Base-by-base conservation (phyloP, 192 early-diverging fungal species). In the Chytriomyces hyalinus region DNA sequence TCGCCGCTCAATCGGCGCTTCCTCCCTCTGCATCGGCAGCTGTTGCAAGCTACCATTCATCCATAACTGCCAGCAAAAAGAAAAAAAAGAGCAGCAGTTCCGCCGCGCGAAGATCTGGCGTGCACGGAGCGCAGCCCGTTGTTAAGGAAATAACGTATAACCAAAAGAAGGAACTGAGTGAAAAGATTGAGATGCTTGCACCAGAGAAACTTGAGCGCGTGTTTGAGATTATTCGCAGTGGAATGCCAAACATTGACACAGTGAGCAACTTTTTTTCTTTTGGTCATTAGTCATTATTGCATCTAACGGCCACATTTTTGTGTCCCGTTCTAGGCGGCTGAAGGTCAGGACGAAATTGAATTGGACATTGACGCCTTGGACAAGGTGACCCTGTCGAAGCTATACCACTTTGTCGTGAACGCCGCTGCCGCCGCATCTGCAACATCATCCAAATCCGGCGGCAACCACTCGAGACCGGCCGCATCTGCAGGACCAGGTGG, bases 331-430 rank as follows among this genome's bases (percentile, higher is more conserved):
- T 49, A 78, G 76, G 67, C 85, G 59, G 68, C 72, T 5, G 83
- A 84, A n/a, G 88, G 85, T 6, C 90, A 93, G 70, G 93, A 94
- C 49, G 96, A 98, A 81, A 94, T 98, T 71, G 96, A 98, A 80
- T 86, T 99, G 76, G 97, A 99, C 73, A 97, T 99, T 83, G 96
- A 97, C 73, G 86, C 93, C 0, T 84, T 98, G 60, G 93, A 94
- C 80, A 89, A 91, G 71, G 83, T 81, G 44, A 96, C 95, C 10
- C 87, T 97, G 28, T 93, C 89, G 80, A 88, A 90, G 78, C 84
- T 99, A 51, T 95, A 97, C 80, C 87, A 93, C 53, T 97, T 93
- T 82, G 96, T 96, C 6, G 89, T 59, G 17, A 61, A 69, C 22
- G 67, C 76, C 3, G 57, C 67, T 20, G 26, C 43, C 20, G 26